phyloP scores from a whole-genome alignment of 2,329 filamentous ascomycete species.

The Cadophora sp. region DNA sequence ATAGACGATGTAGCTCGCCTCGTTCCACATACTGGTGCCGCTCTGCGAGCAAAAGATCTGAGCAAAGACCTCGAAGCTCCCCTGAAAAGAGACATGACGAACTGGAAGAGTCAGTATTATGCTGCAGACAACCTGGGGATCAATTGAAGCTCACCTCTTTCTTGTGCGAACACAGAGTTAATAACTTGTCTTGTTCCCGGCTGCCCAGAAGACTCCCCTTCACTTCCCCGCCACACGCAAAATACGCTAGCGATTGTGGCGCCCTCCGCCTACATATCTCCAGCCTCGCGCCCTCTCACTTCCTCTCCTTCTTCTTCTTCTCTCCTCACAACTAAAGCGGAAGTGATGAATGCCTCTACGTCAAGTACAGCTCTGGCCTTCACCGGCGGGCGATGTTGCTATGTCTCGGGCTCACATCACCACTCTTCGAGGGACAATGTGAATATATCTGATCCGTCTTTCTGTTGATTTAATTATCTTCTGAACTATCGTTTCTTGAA shows the following conservation, averaged over 20 bases:
- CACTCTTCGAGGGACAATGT: slow-evolving; percentile 69
- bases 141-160: slow-evolving; percentile 29
- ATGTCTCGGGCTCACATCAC: slow-evolving; percentile 70
- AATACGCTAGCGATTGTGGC: slow-evolving; percentile 5
- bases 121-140: slow-evolving; percentile 10
- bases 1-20: slow-evolving; percentile 42
- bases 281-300: slow-evolving; percentile 14
- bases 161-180: slow-evolving; percentile 9
- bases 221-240: slow-evolving; percentile 20
- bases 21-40: slow-evolving; percentile 35
- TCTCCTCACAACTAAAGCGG: slow-evolving; percentile 78
- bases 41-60: slow-evolving; percentile 36
- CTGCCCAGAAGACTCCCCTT: neutral
- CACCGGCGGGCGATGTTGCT: slow-evolving; percentile 65
- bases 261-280: slow-evolving; percentile 8
- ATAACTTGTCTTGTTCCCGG: neutral
- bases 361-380: slow-evolving; percentile 60
- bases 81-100: slow-evolving; percentile 44
- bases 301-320: slow-evolving; percentile 43
- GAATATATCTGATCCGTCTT: slow-evolving; percentile 66
- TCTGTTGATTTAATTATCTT: slow-evolving; percentile 43
- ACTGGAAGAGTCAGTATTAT: slow-evolving; percentile 21
- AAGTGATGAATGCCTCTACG: slow-evolving; percentile 73
- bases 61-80: slow-evolving; percentile 40
- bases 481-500: slow-evolving; percentile 30